Evolutionary conservation across 805 yeast species (phyloP).

Genomic region (Starmerella tilneyi): DNA sequence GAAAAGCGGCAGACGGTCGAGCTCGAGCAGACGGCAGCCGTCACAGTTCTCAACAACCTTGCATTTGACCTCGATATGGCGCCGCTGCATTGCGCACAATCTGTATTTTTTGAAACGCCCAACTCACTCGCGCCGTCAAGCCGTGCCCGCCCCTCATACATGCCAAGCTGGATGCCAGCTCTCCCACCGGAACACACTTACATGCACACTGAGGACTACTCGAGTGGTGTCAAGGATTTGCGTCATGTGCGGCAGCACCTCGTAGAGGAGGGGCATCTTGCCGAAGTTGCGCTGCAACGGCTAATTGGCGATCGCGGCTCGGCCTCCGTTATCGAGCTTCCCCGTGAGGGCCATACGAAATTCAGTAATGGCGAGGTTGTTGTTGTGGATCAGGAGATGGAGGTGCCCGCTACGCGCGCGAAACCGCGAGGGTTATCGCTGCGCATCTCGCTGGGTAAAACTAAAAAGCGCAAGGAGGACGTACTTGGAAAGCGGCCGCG

Average conservation of each 20-base stretch:
- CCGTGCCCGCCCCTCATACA: slow-evolving; percentile 35
- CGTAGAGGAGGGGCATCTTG: slow-evolving; percentile 69
- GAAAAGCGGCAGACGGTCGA: slow-evolving; percentile 23
- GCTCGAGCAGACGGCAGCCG: slow-evolving; percentile 17
- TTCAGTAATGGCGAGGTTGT: neutral
- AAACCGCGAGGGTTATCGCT: slow-evolving; percentile 14
- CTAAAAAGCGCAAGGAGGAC: slow-evolving; percentile 7
- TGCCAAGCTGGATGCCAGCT: slow-evolving; percentile 73
- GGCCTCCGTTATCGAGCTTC: slow-evolving; percentile 22
- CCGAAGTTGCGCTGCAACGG: slow-evolving; percentile 65
- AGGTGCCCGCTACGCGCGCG: slow-evolving; percentile 1
- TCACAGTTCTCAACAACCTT: slow-evolving; percentile 26
- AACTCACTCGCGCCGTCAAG: slow-evolving; percentile 45
- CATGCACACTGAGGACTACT: slow-evolving; percentile 60
- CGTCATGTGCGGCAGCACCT: slow-evolving; percentile 57
- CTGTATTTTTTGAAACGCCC: slow-evolving; percentile 46
- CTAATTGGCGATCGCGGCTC: slow-evolving; percentile 34
- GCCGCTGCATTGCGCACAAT: slow-evolving; percentile 36
- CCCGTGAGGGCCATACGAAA: neutral
- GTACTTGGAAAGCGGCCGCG: slow-evolving; percentile 24
- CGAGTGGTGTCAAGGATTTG: slow-evolving; percentile 56
- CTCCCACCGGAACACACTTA: slow-evolving; percentile 93
- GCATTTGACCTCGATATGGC: slow-evolving; percentile 28
- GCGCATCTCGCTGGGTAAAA: slow-evolving; percentile 20
- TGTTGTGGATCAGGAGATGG: slow-evolving; percentile 6